phyloP scores from a whole-genome alignment of 495 filamentous ascomycete genomes.

The Acidiella bohemica region DNA sequence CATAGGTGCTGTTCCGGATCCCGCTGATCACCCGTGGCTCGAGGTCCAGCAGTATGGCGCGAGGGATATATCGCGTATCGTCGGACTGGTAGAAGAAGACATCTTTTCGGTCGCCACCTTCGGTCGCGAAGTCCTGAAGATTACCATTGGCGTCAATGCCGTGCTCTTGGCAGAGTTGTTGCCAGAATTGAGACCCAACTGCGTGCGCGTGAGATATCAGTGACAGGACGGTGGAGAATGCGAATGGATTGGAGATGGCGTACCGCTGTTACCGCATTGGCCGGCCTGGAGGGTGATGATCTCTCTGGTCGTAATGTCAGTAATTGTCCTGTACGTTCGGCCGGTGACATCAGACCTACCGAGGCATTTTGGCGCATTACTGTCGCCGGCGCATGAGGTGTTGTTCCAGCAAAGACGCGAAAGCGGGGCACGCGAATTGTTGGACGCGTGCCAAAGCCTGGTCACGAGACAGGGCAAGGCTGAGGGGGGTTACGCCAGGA shows the following conservation, averaged over 20 bases:
- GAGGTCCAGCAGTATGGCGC: slow-evolving; percentile 87
- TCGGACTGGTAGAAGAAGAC: slow-evolving; percentile 99
- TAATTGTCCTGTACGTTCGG: neutral
- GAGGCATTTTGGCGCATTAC: slow-evolving; percentile 16
- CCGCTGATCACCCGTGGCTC: slow-evolving; percentile 85
- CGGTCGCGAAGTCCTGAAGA: slow-evolving; percentile 86
- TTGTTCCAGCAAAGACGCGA: slow-evolving; percentile 8
- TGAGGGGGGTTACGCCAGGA: no score
- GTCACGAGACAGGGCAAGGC: no score
- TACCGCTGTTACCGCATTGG: slow-evolving; percentile 98
- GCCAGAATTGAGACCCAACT: slow-evolving; percentile 95
- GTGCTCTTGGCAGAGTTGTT: slow-evolving; percentile 93
- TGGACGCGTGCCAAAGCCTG: no score
- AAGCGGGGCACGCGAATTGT: slow-evolving; percentile 12
- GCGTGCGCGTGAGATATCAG: slow-evolving; percentile 15
- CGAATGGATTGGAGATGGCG: slow-evolving; percentile 27
- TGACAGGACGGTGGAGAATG: slow-evolving; percentile 3
- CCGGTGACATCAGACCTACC: slow-evolving; percentile 4
- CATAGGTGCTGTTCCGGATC: slow-evolving; percentile 86
- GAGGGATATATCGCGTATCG: slow-evolving; percentile 94
- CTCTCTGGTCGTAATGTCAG: slow-evolving; percentile 48
- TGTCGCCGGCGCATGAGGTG: neutral
- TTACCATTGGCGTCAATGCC: slow-evolving; percentile 96
- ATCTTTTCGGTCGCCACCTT: slow-evolving; percentile 94
- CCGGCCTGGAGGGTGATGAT: slow-evolving; percentile 98